phyloP scores from a whole-genome alignment of 1,284 basidiomycete genomes.

The Porogramme epimiltina region DNA sequence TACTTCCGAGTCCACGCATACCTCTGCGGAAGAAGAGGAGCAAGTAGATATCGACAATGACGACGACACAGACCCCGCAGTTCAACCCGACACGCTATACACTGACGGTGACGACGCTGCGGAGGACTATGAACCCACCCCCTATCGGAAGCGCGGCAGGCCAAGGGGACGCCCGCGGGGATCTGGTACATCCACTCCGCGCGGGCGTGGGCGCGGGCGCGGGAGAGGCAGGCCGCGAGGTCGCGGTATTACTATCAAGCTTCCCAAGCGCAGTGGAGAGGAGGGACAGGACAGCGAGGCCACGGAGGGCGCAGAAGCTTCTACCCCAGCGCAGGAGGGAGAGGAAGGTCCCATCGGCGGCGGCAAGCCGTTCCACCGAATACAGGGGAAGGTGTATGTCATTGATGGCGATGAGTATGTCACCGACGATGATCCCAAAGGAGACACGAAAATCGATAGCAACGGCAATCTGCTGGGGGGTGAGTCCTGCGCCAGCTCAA shows the following conservation, averaged over 20 bases:
- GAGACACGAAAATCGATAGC: conserved; percentile 89
- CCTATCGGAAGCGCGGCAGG: conserved; percentile 26
- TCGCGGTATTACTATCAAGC: conserved; percentile 37
- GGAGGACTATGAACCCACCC: conserved; percentile 22
- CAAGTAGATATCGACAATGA: conserved; percentile 19
- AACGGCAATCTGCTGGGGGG: conserved; percentile 86
- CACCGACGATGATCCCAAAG: conserved; percentile 83
- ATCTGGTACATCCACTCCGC: conserved; percentile 27
- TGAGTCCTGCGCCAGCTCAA: conserved; percentile 37
- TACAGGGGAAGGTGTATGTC: conserved; percentile 76
- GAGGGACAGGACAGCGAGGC: conserved; percentile 45
- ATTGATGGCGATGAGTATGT: conserved; percentile 90
- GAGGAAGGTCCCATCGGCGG: conserved; percentile 45
- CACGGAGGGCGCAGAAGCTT: conserved; percentile 30
- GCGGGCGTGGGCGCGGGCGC: conserved; percentile 41
- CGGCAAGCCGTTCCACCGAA: conserved; percentile 69
- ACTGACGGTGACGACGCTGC: conserved; percentile 16
- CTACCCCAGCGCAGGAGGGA: conserved; percentile 35
- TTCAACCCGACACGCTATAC: conserved; percentile 13
- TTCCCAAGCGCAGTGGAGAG: conserved; percentile 39
- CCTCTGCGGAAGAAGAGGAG: conserved; percentile 16
- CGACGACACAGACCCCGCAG: conserved; percentile 17
- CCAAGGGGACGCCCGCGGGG: conserved; percentile 33
- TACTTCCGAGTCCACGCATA: conserved; percentile 10
- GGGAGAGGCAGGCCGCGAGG: conserved; percentile 45